A percentile compares a stretch with the other conserved stretches of the same genome.
phyloP scores from a whole-genome alignment of 306 rosid genomes.

The Sicyos edulis region DNA sequence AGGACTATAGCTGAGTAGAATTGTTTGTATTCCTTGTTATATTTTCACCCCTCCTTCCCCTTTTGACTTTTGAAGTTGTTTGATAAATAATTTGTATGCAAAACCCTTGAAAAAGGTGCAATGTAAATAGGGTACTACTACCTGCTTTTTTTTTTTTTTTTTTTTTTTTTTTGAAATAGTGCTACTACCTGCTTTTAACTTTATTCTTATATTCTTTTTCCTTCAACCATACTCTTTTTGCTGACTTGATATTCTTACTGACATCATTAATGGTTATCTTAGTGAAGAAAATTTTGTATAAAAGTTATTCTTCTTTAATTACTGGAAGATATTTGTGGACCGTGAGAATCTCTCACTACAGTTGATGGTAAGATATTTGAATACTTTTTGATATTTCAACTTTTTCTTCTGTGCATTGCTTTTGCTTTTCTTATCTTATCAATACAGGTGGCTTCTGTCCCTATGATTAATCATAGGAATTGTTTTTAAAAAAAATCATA shows the following conservation, averaged over 20 bases:
- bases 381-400: too few species aligned
- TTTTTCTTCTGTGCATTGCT: neutral
- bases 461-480: too few species aligned
- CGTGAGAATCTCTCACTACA: too few species aligned
- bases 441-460: slow-evolving; percentile 9
- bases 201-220: slow-evolving; percentile 6
- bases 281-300: neutral
- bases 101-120: slow-evolving; percentile 13
- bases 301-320: too few species aligned
- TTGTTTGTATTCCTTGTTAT: slow-evolving; percentile 48
- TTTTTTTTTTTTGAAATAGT: too few species aligned
- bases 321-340: too few species aligned
- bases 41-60: slow-evolving; percentile 6
- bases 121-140: slow-evolving; percentile 18
- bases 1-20: slow-evolving; percentile 32
- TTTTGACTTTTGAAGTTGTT: slow-evolving; percentile 38
- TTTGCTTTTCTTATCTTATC: neutral
- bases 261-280: neutral
- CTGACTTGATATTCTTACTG: neutral
- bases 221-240: slow-evolving; percentile 6
- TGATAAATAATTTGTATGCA: slow-evolving; percentile 68
- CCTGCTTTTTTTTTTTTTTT: too few species aligned
- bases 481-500: too few species aligned
- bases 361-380: too few species aligned
- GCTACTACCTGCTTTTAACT: neutral